Evolutionary conservation across 768 basidiomycete genomes (phyloP).

Genomic region (Mycena kentingensis): DNA sequence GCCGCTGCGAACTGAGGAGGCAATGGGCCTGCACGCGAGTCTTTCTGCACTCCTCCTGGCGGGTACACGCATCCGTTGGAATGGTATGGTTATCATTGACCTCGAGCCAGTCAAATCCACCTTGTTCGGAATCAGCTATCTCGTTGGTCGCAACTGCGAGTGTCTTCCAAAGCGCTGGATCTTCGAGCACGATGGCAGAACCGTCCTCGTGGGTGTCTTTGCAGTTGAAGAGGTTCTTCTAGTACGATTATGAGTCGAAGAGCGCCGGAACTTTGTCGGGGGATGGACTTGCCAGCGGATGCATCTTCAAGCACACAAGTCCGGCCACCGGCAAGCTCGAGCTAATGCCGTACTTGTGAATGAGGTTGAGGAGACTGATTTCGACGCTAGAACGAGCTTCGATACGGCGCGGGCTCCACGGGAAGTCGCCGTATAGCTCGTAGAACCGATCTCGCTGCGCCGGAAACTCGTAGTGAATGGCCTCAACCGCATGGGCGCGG

Average conservation of each 20-base stretch:
- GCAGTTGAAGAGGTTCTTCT: background rate
- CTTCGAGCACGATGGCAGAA: background rate
- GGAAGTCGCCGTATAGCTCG: background rate
- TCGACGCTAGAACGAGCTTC: background rate
- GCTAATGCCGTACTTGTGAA: background rate
- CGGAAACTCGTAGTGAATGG: slow-evolving; percentile 9
- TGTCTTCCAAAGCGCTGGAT: background rate
- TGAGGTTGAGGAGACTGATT: background rate
- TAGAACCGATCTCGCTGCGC: background rate
- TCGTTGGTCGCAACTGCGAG: background rate
- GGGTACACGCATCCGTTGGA: no score
- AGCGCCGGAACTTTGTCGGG: background rate
- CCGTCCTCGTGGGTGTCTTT: background rate
- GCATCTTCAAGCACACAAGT: background rate
- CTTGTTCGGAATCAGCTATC: background rate
- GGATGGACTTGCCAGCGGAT: background rate
- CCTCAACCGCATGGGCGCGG: background rate
- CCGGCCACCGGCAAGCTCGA: background rate
- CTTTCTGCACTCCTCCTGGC: no score
- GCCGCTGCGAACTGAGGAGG: no score
- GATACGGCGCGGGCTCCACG: background rate
- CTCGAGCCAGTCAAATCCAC: background rate
- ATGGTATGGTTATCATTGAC: background rate
- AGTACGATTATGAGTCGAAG: background rate
- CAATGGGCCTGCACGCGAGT: no score